Conservation (phyloP, 106 monocot genomes). For the Cymbidium sinense region DNA sequence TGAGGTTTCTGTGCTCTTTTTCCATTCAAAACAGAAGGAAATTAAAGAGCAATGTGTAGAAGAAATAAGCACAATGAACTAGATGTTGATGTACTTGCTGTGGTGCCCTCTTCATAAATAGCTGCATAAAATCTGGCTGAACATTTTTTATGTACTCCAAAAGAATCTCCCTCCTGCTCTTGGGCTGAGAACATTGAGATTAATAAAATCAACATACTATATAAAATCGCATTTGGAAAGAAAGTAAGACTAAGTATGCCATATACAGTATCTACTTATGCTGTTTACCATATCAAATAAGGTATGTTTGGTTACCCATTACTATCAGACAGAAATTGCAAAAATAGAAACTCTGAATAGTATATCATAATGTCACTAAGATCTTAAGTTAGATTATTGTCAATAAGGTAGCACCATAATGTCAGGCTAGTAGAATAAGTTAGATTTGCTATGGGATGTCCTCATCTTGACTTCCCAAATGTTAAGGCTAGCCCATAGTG, state of each 20-base stretch:
- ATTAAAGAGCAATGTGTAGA: not conserved
- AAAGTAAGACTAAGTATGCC: not conserved
- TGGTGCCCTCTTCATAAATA: slow-evolving; percentile 84
- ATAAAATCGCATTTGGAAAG: not conserved
- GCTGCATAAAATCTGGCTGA: slow-evolving; percentile 87
- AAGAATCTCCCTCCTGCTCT: slow-evolving; percentile 75
- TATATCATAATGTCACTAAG: not conserved
- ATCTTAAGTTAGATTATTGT: no score
- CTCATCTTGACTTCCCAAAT: no score
- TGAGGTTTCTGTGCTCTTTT: not conserved
- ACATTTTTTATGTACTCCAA: slow-evolving; percentile 90
- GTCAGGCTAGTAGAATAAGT: no score
- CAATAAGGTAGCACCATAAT: no score
- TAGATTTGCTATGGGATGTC: no score
- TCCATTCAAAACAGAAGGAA: not conserved
- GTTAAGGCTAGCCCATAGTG: no score
- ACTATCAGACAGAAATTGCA: not conserved
- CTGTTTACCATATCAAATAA: not conserved
- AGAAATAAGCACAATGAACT: not conserved
- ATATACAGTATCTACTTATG: not conserved
- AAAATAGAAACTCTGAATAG: not conserved
- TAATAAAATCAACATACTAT: not conserved
- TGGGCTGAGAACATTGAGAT: slow-evolving; percentile 38
- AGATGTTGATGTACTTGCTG: slow-evolving; percentile 38
- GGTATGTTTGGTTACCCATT: not conserved